These are phyloP conservation scores for Aureobasidium sp. DNA, from an alignment of 2,329 filamentous ascomycete species.

Conservation along the genomic window DNA sequence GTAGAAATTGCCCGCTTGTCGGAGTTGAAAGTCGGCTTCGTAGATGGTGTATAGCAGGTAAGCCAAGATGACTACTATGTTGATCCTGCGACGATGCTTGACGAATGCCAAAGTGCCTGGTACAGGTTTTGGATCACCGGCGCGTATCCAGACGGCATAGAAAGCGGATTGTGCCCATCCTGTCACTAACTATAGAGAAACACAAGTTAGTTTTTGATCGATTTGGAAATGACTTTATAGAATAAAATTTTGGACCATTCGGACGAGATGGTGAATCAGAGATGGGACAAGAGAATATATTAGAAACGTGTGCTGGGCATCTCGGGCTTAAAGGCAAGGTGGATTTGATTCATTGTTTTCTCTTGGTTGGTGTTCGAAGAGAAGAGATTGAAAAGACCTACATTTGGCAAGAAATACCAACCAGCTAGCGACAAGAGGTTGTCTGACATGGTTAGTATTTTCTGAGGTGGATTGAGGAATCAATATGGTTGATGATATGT, in stretches of 20 bases:
- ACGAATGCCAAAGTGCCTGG: conserved; percentile 62
- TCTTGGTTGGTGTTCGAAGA: background rate
- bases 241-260: background rate
- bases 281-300: background rate
- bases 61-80: conserved; percentile 70
- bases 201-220: background rate
- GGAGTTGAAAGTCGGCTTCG: conserved; percentile 79
- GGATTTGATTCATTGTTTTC: background rate
- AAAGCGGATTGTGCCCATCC: conserved; percentile 72
- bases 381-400: conserved; percentile 30
- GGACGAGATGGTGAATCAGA: background rate
- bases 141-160: conserved; percentile 83
- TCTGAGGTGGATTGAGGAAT: background rate
- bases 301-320: too few species aligned
- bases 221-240: background rate
- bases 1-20: conserved; percentile 69
- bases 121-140: conserved; percentile 70
- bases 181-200: conserved; percentile 58
- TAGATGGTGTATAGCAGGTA: conserved; percentile 92
- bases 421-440: conserved; percentile 50
- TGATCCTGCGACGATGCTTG: conserved; percentile 72
- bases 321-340: too few species aligned
- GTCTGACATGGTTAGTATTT: conserved; percentile 29
- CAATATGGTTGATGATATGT: background rate
- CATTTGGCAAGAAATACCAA: conserved; percentile 57